phyloP scores from a whole-genome alignment of 495 filamentous ascomycete genomes.

The Chaetomium fimeti region DNA sequence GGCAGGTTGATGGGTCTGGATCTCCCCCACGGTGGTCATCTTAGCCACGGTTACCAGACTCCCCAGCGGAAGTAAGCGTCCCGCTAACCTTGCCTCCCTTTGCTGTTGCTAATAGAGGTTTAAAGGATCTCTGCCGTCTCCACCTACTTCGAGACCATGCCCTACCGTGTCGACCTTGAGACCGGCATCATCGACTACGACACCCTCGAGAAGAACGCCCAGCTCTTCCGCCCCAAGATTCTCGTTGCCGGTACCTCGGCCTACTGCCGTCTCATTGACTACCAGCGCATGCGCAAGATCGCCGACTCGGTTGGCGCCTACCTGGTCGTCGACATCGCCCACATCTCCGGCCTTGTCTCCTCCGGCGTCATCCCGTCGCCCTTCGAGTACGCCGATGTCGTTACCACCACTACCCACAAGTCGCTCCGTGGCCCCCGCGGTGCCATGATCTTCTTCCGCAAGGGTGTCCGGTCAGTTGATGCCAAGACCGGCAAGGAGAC shows the following conservation, averaged over 20 bases:
- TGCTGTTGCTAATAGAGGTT: slow-evolving; percentile 20
- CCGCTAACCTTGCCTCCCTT: not conserved
- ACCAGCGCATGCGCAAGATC: slow-evolving; percentile 93
- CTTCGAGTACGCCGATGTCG: slow-evolving; percentile 91
- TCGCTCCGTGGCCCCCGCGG: slow-evolving; percentile 96
- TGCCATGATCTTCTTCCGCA: slow-evolving; percentile 99
- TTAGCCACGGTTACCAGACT: slow-evolving; percentile 98
- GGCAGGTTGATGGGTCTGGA: slow-evolving; percentile 97
- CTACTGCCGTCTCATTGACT: slow-evolving; percentile 98
- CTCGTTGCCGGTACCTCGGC: slow-evolving; percentile 97
- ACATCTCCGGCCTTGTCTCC: slow-evolving; percentile 95
- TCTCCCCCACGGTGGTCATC: slow-evolving; percentile 94
- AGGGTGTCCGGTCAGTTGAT: slow-evolving; percentile 85
- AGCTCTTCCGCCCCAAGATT: slow-evolving; percentile 92
- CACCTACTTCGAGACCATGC: slow-evolving; percentile 93
- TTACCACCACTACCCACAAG: slow-evolving; percentile 99
- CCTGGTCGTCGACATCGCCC: slow-evolving; percentile 96
- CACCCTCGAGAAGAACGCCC: slow-evolving; percentile 82
- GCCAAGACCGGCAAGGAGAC: slow-evolving; percentile 87
- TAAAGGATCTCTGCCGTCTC: slow-evolving; percentile 87
- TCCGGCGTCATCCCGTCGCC: slow-evolving; percentile 92
- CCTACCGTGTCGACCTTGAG: slow-evolving; percentile 84
- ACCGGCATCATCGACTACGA: slow-evolving; percentile 99
- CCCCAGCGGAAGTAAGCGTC: slow-evolving; percentile 74
- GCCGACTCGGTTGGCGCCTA: slow-evolving; percentile 92